phyloP scores from a whole-genome alignment of 2,329 filamentous ascomycete species.

The Cordyceps militaris region DNA sequence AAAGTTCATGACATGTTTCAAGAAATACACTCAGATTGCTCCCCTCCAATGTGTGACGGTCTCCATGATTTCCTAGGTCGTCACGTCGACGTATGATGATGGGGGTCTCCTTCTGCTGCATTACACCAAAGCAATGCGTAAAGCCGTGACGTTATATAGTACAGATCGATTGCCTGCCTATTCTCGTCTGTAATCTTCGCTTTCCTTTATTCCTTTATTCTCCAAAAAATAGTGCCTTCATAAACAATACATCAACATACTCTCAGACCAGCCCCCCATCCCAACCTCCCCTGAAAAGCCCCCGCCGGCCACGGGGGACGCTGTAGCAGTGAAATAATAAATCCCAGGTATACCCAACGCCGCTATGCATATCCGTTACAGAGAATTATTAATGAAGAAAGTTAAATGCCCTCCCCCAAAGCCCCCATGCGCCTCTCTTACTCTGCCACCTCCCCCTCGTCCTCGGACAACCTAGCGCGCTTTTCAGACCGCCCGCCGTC shows the following conservation, averaged over 20 bases:
- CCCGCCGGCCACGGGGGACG: background rate
- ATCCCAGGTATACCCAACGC: constrained; percentile 11
- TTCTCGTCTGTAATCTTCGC: background rate
- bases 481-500: constrained; percentile 35
- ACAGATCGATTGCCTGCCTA: background rate
- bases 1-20: no score
- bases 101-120: background rate
- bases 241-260: background rate
- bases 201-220: background rate
- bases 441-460: constrained; percentile 42
- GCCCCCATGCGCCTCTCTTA: constrained; percentile 17
- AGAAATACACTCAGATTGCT: no score
- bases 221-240: background rate
- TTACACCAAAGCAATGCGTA: background rate
- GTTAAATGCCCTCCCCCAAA: background rate
- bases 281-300: background rate
- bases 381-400: background rate
- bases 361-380: constrained; percentile 9
- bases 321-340: background rate
- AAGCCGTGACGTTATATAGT: background rate
- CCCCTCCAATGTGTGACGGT: no score
- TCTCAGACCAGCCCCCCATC: no score
- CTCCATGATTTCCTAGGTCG: no score
- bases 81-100: no score
- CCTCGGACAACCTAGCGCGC: constrained; percentile 38